These are phyloP conservation scores for Luvunga scandens DNA, from an alignment of 345 rosid genomes.

Conservation along the genomic window DNA sequence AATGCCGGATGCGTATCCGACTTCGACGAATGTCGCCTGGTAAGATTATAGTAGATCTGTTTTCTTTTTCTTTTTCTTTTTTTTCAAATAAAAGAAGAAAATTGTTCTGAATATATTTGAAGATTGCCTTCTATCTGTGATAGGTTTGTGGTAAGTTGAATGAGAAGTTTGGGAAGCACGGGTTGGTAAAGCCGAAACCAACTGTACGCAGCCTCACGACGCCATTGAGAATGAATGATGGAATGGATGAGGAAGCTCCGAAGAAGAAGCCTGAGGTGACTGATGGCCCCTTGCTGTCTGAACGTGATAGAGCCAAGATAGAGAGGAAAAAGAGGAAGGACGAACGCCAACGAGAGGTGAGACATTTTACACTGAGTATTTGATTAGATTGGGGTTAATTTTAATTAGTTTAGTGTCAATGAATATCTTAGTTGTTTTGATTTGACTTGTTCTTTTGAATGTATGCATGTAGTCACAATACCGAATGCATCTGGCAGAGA, in stretches of 20 bases:
- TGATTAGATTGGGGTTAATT: background rate
- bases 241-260: conserved; percentile 87
- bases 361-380: background rate
- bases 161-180: conserved; percentile 94
- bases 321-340: conserved; percentile 96
- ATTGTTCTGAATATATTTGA: background rate
- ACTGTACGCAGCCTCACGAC: conserved; percentile 80
- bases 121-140: background rate
- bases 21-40: conserved; percentile 74
- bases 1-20: conserved; percentile 86
- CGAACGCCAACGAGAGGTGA: conserved; percentile 93
- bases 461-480: conserved; percentile 64
- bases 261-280: conserved; percentile 87
- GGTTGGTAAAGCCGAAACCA: conserved; percentile 69
- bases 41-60: conserved; percentile 6
- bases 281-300: conserved; percentile 83
- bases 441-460: background rate
- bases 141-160: conserved; percentile 78
- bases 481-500: conserved; percentile 89
- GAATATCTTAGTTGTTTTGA: background rate
- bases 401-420: background rate
- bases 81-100: too few species aligned
- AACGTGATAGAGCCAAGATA: conserved; percentile 74
- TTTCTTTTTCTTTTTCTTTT: background rate
- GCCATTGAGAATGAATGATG: conserved; percentile 96